Conservation (phyloP, 768 basidiomycete genomes). For the Gloeopeniophorella convolvens region DNA sequence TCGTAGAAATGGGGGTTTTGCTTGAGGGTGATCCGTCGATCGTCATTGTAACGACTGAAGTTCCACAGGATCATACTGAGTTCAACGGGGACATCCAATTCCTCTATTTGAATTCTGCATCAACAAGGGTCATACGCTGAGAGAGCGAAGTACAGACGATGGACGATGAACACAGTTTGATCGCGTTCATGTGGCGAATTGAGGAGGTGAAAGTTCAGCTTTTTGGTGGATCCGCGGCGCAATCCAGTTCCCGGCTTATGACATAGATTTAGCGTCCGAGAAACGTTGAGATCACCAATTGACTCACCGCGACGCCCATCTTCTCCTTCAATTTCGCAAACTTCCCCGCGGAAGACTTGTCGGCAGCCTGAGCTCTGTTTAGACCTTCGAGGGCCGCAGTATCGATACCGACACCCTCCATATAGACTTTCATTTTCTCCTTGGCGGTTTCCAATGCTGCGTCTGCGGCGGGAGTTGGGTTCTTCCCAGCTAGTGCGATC, state of each 20-base stretch:
- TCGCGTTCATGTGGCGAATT: not conserved
- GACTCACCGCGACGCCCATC: too few species aligned
- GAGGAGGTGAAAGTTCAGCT: not conserved
- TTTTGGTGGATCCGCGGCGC: not conserved
- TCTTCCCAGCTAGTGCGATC: not conserved
- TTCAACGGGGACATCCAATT: not conserved
- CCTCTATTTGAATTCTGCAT: not conserved
- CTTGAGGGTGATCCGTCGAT: not conserved
- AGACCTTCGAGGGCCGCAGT: too few species aligned
- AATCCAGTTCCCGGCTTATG: too few species aligned
- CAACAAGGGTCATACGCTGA: not conserved
- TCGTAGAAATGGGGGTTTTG: not conserved
- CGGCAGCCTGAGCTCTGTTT: conserved; percentile 1
- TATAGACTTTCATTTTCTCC: not conserved
- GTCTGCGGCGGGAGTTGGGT: not conserved
- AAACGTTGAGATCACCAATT: too few species aligned
- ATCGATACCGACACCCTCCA: too few species aligned
- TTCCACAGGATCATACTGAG: not conserved
- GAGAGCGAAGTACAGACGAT: not conserved
- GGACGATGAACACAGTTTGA: not conserved
- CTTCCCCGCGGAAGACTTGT: too few species aligned
- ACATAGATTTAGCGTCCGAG: too few species aligned
- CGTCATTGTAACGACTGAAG: not conserved
- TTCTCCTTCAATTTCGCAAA: too few species aligned
- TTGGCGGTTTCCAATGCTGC: not conserved